A percentile compares a stretch with the other conserved stretches of the same genome.
Conservation (phyloP, 805 yeast genomes). For the Suhomyces sp. region DNA sequence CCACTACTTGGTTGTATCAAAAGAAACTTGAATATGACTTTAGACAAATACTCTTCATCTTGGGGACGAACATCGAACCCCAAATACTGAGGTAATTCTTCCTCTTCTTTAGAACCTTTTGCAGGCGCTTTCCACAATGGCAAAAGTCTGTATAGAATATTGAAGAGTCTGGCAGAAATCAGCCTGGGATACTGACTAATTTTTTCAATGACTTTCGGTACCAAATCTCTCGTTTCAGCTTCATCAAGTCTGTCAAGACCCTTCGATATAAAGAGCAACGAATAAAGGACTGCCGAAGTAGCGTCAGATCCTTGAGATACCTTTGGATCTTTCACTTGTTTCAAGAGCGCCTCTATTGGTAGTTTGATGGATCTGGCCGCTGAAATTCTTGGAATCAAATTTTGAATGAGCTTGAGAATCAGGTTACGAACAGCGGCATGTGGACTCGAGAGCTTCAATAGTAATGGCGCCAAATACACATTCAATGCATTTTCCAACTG, state of each 20-base stretch:
- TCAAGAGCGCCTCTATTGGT: constrained; percentile 61
- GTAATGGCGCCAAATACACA: constrained; percentile 69
- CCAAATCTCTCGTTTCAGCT: constrained; percentile 35
- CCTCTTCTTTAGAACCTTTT: constrained; percentile 44
- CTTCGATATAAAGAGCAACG: constrained; percentile 63
- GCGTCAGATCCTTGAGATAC: constrained; percentile 38
- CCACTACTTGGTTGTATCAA: constrained; percentile 45
- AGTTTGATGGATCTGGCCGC: constrained; percentile 52
- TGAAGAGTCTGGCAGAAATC: constrained; percentile 58
- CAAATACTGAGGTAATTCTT: constrained; percentile 29
- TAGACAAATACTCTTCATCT: constrained; percentile 47
- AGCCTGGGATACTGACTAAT: constrained; percentile 37
- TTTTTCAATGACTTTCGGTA: constrained; percentile 48
- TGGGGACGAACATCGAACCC: constrained; percentile 29
- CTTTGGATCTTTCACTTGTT: constrained; percentile 61
- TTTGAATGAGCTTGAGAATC: constrained; percentile 63
- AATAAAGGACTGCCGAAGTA: constrained; percentile 55
- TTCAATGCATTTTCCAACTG: constrained; percentile 61
- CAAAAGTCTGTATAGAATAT: constrained; percentile 56
- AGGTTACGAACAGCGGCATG: constrained; percentile 63
- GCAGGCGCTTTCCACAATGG: constrained; percentile 47
- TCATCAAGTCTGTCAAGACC: constrained; percentile 56
- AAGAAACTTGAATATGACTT: constrained; percentile 54
- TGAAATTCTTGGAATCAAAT: constrained; percentile 63
- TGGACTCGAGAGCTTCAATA: constrained; percentile 74